phyloP scores from a whole-genome alignment of 768 basidiomycete genomes.

The Amanita phalloides region DNA sequence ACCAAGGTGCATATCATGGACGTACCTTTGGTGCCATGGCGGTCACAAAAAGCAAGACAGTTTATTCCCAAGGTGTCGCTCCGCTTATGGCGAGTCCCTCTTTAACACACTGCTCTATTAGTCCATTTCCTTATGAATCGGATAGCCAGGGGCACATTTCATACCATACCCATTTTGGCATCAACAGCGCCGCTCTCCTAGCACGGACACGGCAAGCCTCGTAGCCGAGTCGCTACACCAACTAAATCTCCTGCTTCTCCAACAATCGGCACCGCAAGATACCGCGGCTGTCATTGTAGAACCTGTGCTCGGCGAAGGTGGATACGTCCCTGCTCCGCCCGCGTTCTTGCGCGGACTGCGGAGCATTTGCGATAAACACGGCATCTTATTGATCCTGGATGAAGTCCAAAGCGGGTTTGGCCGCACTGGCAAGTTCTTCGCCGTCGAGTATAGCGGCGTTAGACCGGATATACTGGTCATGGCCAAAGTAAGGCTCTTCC shows the following conservation, averaged over 20 bases:
- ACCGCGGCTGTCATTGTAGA: slow-evolving; percentile 93
- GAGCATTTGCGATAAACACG: slow-evolving; percentile 78
- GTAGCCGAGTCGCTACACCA: slow-evolving; percentile 64
- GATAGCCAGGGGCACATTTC: slow-evolving; percentile 71
- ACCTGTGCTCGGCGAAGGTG: slow-evolving; percentile 91
- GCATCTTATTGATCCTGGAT: slow-evolving; percentile 75
- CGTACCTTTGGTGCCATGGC: slow-evolving; percentile 92
- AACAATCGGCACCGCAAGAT: slow-evolving; percentile 76
- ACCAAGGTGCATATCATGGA: slow-evolving; percentile 73
- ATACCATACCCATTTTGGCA: slow-evolving; percentile 94
- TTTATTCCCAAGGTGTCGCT: slow-evolving; percentile 69
- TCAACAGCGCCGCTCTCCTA: slow-evolving; percentile 49
- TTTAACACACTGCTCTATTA: background rate
- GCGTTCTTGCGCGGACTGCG: slow-evolving; percentile 75
- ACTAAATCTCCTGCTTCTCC: slow-evolving; percentile 62
- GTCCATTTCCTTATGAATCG: background rate
- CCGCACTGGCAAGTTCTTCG: slow-evolving; percentile 74
- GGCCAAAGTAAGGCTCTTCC: slow-evolving; percentile 41
- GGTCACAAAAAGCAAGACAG: slow-evolving; percentile 87
- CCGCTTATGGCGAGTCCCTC: slow-evolving; percentile 66
- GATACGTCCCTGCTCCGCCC: slow-evolving; percentile 82
- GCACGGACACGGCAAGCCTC: slow-evolving; percentile 46
- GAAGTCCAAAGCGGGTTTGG: slow-evolving; percentile 91
- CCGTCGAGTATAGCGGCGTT: slow-evolving; percentile 76
- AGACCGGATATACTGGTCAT: slow-evolving; percentile 82